Conservation (phyloP, 768 basidiomycete species). For the Myochromella boudieri region DNA sequence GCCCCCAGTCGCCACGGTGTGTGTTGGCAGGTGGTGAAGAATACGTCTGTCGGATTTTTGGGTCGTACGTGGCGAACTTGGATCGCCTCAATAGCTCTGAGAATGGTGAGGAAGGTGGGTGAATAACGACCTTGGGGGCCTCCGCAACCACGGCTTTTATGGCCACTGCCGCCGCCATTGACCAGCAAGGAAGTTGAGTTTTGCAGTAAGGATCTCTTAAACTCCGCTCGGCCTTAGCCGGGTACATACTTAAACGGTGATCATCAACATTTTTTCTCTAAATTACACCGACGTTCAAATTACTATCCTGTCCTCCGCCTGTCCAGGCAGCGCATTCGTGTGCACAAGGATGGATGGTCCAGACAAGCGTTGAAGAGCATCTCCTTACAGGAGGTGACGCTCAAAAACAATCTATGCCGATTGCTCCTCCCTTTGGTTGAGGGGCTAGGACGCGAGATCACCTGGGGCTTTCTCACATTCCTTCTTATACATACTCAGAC, state of each 20-base stretch:
- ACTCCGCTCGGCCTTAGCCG: slow-evolving; percentile 23
- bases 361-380: slow-evolving; percentile 86
- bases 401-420: slow-evolving; percentile 96
- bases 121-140: slow-evolving; percentile 7
- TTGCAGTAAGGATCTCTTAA: slow-evolving; percentile 14
- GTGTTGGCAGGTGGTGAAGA: slow-evolving; percentile 67
- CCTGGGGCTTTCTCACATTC: slow-evolving; percentile 57
- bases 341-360: slow-evolving; percentile 69
- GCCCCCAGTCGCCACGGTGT: slow-evolving; percentile 79
- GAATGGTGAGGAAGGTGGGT: slow-evolving; percentile 64
- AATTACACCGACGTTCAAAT: slow-evolving; percentile 68
- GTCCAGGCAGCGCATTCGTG: slow-evolving; percentile 32
- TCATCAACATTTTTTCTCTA: slow-evolving; percentile 12
- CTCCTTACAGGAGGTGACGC: slow-evolving; percentile 38
- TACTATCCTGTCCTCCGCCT: slow-evolving; percentile 66
- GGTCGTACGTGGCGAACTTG: slow-evolving; percentile 80
- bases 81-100: slow-evolving; percentile 77
- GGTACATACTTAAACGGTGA: slow-evolving; percentile 28
- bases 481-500: slow-evolving; percentile 15
- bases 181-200: slow-evolving; percentile 11
- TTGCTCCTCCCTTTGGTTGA: slow-evolving; percentile 87
- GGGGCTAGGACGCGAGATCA: slow-evolving; percentile 90
- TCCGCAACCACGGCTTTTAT: too few species aligned
- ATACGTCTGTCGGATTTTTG: slow-evolving; percentile 76
- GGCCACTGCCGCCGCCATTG: slow-evolving; percentile 27